Base-by-base conservation (phyloP, 495 filamentous ascomycete species). In the Aspergillus nidulans region DNA sequence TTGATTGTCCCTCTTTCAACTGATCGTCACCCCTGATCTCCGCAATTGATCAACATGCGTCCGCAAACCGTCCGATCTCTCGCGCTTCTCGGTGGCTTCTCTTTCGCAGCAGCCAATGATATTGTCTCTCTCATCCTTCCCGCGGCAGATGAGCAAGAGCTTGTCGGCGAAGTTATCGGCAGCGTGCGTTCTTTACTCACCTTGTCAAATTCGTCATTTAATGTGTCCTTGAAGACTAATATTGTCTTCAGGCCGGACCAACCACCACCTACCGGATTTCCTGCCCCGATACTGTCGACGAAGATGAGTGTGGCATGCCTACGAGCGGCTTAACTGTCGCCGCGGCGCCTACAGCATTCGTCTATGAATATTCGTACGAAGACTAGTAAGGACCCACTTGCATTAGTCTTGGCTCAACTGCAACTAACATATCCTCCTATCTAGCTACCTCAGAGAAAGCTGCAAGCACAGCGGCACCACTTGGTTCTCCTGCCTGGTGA, bases 381-480 rank as follows among this genome's bases (percentile, higher is more conserved):
- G 57, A 60, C 49, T 60, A 60, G 57, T 60, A 52, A 41, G 57
- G 26, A 18, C 36, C 8, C 28, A 38, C 32, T 40, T 10, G 9
- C 12, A 2, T 18, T 38, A 49, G 21, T 25, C 2, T 21, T 16
- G 16, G n/a, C 2, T 28, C 24, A 1, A 43, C 24, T 10, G 5
- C 21, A 24, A 49, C 53, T 63, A 39, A 57, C 46, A 2, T 34
- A 20, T 2, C 30, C 2, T 23, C 1, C 34, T n/a, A n/a, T 7
- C n/a, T 21, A 72, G 66, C 53, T 55, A 52, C 26, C 63, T 62
- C 39, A 62, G 55, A 40, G 43, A 69, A 55, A 62, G 61, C 40
- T 73, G 70, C 69, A 55, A 59, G n/a, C 36, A 65, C 53, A 54
- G 56, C 9, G 60, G 65, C 49, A 68, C 66, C 40, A 71, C 70